Evolutionary conservation across 208 protist genomes (phyloP).

Genomic region (Wallacemonas collosoma): DNA sequence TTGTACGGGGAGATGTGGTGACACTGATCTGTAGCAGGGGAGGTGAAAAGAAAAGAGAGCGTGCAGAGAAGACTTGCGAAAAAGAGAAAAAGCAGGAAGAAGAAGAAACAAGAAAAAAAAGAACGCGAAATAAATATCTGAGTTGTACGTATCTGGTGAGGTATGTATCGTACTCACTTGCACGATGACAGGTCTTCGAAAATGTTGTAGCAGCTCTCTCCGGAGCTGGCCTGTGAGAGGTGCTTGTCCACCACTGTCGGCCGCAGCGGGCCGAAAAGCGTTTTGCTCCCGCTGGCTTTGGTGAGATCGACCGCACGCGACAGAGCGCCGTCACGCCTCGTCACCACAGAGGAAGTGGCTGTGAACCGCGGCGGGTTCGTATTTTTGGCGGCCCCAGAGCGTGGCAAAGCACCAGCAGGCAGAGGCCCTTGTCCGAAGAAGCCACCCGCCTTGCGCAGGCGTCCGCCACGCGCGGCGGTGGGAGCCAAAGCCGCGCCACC

Average conservation of each 20-base stretch:
- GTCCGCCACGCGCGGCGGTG: no score
- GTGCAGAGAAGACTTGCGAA: no score
- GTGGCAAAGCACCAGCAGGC: background rate
- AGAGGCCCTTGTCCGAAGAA: conserved; percentile 1
- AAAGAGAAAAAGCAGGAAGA: no score
- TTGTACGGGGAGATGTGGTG: no score
- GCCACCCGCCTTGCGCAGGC: background rate
- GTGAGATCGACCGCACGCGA: background rate
- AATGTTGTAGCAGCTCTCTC: conserved; percentile 50
- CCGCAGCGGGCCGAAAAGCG: conserved; percentile 16
- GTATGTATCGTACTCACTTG: conserved; percentile 2
- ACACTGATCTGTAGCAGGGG: no score
- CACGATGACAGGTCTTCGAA: conserved; percentile 71
- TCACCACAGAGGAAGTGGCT: background rate
- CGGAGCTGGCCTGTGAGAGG: conserved; percentile 11
- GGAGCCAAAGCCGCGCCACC: background rate
- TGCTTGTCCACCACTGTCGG: conserved; percentile 7
- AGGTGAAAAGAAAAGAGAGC: no score
- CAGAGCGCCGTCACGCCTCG: background rate
- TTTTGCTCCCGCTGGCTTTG: conserved; percentile 2
- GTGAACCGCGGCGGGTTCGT: background rate
- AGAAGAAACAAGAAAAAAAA: conserved; percentile 1
- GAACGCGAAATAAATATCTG: background rate
- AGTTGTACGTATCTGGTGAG: no score
- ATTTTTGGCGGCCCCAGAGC: background rate